A percentile compares a stretch with the other conserved stretches of the same genome.
phyloP scores from a whole-genome alignment of 1,284 basidiomycete species.

The Pulchroboletus neoregius region DNA sequence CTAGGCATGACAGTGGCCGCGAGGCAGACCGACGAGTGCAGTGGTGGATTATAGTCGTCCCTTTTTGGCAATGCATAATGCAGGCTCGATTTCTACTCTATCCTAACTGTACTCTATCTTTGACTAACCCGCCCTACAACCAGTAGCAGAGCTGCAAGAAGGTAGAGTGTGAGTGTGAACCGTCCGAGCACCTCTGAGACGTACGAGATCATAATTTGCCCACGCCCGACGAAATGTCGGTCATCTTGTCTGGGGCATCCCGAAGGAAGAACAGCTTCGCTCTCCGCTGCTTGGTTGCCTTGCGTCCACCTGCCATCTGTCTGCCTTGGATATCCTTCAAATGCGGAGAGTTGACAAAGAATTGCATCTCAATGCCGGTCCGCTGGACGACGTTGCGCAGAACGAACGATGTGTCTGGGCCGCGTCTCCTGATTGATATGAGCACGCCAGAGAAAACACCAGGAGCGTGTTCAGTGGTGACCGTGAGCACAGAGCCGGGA shows the following conservation, averaged over 20 bases:
- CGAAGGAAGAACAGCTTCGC: slow-evolving; percentile 78
- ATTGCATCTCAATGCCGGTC: slow-evolving; percentile 88
- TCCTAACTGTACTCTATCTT: slow-evolving; percentile 11
- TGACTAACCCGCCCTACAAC: neutral
- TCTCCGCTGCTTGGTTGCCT: slow-evolving; percentile 53
- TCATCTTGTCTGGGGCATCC: slow-evolving; percentile 79
- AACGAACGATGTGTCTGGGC: slow-evolving; percentile 78
- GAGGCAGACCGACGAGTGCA: slow-evolving; percentile 9
- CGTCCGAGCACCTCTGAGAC: slow-evolving; percentile 4
- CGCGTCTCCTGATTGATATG: slow-evolving; percentile 74
- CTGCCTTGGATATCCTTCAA: slow-evolving; percentile 81
- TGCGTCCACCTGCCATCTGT: slow-evolving; percentile 53
- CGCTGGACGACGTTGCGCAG: slow-evolving; percentile 85
- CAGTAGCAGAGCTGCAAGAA: slow-evolving; percentile 7
- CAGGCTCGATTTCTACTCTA: slow-evolving; percentile 7
- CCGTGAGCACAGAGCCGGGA: slow-evolving; percentile 79
- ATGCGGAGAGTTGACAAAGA: slow-evolving; percentile 79
- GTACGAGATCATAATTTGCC: slow-evolving; percentile 30
- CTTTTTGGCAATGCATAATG: slow-evolving; percentile 18
- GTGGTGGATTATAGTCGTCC: slow-evolving; percentile 16
- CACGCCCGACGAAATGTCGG: slow-evolving; percentile 60
- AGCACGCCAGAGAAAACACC: slow-evolving; percentile 84
- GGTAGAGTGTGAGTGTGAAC: slow-evolving; percentile 3
- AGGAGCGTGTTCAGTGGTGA: slow-evolving; percentile 68
- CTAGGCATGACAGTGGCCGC: slow-evolving; percentile 47